A percentile compares a stretch with the other conserved stretches of the same genome.
These are phyloP conservation scores for Cudoniella acicularis DNA, from an alignment of 495 filamentous ascomycete species.

Conservation along the genomic window DNA sequence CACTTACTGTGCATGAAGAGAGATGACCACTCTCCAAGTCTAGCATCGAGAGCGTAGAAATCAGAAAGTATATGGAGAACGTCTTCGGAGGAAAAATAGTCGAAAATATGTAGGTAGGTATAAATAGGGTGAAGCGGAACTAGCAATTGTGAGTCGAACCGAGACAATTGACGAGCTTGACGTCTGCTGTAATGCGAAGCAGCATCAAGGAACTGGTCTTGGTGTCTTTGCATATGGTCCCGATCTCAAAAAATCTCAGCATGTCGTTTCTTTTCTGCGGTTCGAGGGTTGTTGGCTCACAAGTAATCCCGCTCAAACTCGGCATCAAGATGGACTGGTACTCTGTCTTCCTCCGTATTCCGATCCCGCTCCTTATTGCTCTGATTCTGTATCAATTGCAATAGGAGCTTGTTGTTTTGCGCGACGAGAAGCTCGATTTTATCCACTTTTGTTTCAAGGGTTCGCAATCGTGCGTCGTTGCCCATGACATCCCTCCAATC, in stretches of 20 bases:
- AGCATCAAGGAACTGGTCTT: constrained; percentile 5
- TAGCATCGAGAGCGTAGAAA: neutral
- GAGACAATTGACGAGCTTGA: neutral
- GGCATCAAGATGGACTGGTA: constrained; percentile 28
- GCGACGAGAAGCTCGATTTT: constrained; percentile 23
- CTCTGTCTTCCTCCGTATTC: constrained; percentile 23
- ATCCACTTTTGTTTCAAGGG: constrained; percentile 24
- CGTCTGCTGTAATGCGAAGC: neutral
- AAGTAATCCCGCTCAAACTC: constrained; percentile 30
- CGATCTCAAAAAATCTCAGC: constrained; percentile 3
- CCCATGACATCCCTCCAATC: constrained; percentile 28
- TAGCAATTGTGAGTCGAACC: neutral
- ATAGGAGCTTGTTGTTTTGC: constrained; percentile 27
- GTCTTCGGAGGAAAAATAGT: neutral
- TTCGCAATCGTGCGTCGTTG: constrained; percentile 24
- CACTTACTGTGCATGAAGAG: neutral
- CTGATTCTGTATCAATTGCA: constrained; percentile 24
- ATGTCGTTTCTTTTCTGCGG: neutral
- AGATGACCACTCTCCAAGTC: neutral
- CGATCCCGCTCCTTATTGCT: constrained; percentile 17
- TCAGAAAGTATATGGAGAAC: no score
- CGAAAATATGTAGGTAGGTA: neutral
- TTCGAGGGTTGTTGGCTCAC: constrained; percentile 17
- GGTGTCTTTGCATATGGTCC: constrained; percentile 2
- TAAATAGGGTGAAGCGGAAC: neutral